Percentiles rank a stretch among this genome's conserved stretches.
phyloP scores from a whole-genome alignment of 2,329 filamentous ascomycete genomes.

The Diaporthe sp. region DNA sequence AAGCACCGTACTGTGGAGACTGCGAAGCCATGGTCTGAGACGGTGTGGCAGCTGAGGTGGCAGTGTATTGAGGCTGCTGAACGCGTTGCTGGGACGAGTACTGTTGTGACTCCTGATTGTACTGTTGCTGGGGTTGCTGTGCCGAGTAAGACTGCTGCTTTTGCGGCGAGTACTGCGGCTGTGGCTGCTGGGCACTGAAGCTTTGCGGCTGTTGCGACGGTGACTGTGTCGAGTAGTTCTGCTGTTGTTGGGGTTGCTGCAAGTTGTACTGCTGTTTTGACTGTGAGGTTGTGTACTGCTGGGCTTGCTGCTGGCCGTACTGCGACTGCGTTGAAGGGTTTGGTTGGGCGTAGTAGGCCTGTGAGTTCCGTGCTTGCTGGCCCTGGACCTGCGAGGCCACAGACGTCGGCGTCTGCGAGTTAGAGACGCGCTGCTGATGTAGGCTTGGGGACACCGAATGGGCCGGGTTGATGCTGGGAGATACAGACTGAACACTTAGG shows the following conservation, averaged over 20 bases:
- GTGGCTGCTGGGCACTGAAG: conserved; percentile 35
- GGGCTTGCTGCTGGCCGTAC: conserved; percentile 38
- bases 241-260: conserved; percentile 40
- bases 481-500: conserved; percentile 40
- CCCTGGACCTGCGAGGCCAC: conserved; percentile 37
- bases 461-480: conserved; percentile 35
- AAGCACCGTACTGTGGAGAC: conserved; percentile 47
- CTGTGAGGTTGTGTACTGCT: conserved; percentile 35
- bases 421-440: conserved; percentile 39
- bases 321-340: conserved; percentile 22
- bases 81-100: conserved; percentile 46
- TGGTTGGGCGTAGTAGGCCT: conserved; percentile 39
- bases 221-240: conserved; percentile 36
- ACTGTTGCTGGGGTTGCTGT: conserved; percentile 37
- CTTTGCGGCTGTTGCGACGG: conserved; percentile 36
- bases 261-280: conserved; percentile 39
- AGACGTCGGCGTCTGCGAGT: conserved; percentile 39
- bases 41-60: conserved; percentile 43
- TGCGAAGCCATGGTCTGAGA: conserved; percentile 47
- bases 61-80: conserved; percentile 46
- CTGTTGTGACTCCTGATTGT: conserved; percentile 38
- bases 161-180: conserved; percentile 37
- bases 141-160: conserved; percentile 40
- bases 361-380: conserved; percentile 37
- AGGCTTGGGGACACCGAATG: conserved; percentile 39